Evolutionary conservation across 2,329 filamentous ascomycete species (phyloP).

Genomic region (Xylariaceae sp.): DNA sequence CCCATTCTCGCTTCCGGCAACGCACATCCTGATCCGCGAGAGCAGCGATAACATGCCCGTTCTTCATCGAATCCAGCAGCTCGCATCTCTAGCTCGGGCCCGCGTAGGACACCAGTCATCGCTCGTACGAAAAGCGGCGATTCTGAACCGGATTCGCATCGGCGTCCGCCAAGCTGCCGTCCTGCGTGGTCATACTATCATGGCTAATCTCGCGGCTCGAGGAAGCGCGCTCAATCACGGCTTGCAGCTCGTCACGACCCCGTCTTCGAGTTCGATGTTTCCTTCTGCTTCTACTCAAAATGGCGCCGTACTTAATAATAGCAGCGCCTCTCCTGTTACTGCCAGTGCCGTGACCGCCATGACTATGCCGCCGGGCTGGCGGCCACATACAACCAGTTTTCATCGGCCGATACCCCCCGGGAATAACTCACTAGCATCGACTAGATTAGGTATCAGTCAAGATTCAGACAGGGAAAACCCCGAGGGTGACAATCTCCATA

Average conservation of each 20-base stretch:
- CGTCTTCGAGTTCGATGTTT: conserved; percentile 20
- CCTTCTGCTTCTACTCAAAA: conserved; percentile 11
- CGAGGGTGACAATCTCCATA: background rate
- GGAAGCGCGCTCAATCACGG: conserved; percentile 34
- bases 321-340: conserved; percentile 13
- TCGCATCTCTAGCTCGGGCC: conserved; percentile 40
- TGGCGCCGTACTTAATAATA: background rate
- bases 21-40: conserved; percentile 64
- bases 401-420: conserved; percentile 6
- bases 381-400: conserved; percentile 25
- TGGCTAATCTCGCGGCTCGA: conserved; percentile 32
- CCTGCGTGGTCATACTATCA: conserved; percentile 28
- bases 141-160: conserved; percentile 58
- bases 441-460: too few species aligned
- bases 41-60: conserved; percentile 40
- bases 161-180: conserved; percentile 39
- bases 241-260: conserved; percentile 28
- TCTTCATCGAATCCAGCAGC: conserved; percentile 42
- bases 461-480: background rate
- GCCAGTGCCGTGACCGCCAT: conserved; percentile 6
- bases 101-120: conserved; percentile 44
- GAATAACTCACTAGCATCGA: too few species aligned
- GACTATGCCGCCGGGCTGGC: conserved; percentile 25
- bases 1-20: conserved; percentile 65
- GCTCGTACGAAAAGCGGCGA: conserved; percentile 60